Conservation (phyloP, 202 grass and related monocot species). For the Setaria italica region DNA sequence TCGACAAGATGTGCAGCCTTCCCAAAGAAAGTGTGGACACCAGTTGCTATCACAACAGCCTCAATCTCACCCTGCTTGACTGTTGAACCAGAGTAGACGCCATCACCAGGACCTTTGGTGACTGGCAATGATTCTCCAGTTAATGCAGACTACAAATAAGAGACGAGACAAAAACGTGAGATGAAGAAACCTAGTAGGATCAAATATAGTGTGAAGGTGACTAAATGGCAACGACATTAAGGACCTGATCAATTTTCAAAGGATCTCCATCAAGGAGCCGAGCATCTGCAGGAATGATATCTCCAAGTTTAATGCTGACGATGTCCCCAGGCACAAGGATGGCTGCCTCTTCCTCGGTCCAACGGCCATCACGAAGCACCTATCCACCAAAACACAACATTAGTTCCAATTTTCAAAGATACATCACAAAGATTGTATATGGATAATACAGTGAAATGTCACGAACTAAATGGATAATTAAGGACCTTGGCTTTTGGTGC, state of each 20-base stretch:
- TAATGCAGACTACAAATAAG: slow-evolving; percentile 63
- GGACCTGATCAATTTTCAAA: slow-evolving; percentile 84
- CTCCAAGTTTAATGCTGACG: slow-evolving; percentile 85
- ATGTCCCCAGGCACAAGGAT: slow-evolving; percentile 86
- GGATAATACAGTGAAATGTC: slow-evolving; percentile 4
- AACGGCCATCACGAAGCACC: slow-evolving; percentile 70
- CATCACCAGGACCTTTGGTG: slow-evolving; percentile 72
- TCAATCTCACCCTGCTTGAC: slow-evolving; percentile 92
- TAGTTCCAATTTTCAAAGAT: slow-evolving; percentile 18
- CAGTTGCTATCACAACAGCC: slow-evolving; percentile 83
- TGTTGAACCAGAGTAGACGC: slow-evolving; percentile 83
- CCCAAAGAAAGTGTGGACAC: slow-evolving; percentile 94
- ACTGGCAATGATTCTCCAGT: slow-evolving; percentile 89
- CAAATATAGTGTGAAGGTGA: slow-evolving; percentile 1
- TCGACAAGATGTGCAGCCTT: slow-evolving; percentile 94
- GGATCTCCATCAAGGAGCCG: slow-evolving; percentile 92
- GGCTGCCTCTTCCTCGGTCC: slow-evolving; percentile 74
- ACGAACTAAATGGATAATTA: not conserved
- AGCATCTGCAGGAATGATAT: slow-evolving; percentile 84
- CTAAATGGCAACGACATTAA: slow-evolving; percentile 29
- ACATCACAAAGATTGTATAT: not conserved
- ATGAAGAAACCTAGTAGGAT: slow-evolving; percentile 18
- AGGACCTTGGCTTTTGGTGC: slow-evolving; percentile 93
- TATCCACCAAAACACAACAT: slow-evolving; percentile 30
- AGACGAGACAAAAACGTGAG: not conserved